Evolutionary conservation across 345 rosid genomes (phyloP).

Genomic region (Ceriops tagal): DNA sequence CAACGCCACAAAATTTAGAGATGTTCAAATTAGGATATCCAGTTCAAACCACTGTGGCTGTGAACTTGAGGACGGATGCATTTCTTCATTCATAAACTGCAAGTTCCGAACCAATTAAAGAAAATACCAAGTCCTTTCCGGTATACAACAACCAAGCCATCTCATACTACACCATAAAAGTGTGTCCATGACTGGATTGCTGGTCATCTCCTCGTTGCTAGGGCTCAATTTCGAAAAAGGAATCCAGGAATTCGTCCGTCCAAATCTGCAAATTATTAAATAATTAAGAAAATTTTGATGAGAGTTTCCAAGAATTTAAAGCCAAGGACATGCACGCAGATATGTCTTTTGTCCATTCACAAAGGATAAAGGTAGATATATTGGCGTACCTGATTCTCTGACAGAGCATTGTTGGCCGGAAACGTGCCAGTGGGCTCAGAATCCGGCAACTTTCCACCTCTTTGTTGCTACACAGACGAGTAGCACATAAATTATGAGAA

Average conservation of each 20-base stretch:
- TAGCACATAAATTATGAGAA: neutral
- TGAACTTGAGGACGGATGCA: too few relatives aligned
- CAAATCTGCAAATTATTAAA: conserved; percentile 14
- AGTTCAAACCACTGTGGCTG: too few relatives aligned
- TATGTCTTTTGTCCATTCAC: neutral
- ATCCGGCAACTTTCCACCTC: neutral
- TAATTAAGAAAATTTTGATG: neutral
- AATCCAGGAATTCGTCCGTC: conserved; percentile 22
- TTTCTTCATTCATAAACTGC: too few relatives aligned
- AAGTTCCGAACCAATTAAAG: too few relatives aligned
- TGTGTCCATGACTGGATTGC: neutral
- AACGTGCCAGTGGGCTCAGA: neutral
- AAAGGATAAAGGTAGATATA: neutral
- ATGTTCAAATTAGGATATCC: too few relatives aligned
- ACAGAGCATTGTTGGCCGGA: neutral
- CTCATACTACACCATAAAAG: too few relatives aligned
- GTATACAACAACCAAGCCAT: too few relatives aligned
- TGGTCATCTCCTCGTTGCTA: neutral
- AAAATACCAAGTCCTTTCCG: too few relatives aligned
- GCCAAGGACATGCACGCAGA: neutral
- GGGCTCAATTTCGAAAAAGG: conserved; percentile 5
- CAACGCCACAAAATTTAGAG: too few relatives aligned
- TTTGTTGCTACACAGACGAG: neutral
- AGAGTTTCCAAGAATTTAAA: neutral
- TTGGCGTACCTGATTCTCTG: conserved; percentile 8